Evolutionary conservation across 2,329 filamentous ascomycete species (phyloP), one percentile per base, ranked within the genome.

Genomic region (Pseudovirgaria hyperparasitica): DNA sequence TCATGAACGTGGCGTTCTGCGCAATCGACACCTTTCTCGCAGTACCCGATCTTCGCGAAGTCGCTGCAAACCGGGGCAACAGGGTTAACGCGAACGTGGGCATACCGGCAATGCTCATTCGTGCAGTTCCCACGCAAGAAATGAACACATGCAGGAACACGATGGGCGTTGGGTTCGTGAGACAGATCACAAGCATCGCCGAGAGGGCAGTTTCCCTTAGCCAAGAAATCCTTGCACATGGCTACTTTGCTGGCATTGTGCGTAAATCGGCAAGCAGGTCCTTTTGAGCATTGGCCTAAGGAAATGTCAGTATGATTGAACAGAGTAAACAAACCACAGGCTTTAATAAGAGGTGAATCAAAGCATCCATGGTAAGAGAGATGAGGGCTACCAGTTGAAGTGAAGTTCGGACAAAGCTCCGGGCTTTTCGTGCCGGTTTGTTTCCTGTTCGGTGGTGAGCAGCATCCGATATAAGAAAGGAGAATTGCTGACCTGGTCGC

Each of bases 231-330:
- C 56, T 82, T 90, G 72, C 90, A 98, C 30, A 90, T 75, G 30
- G 87, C 82, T 45, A 92, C 82, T 58, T 82, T 92, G 49, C 72
- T 64, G 22, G 80, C 71, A 48, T 98, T 82, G 63, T 98, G 90
- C 26, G 75, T 62, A 49, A 79, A 90, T 29, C 70, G 76, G 55
- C 90, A 98, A 25, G 59, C 62, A 6, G 79, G 77, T 32, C 87
- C 86, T 54, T 82, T 82, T 30, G 73, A 65, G 54, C 90, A 98
- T 38, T 76, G 77, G 60, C 90, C 90, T 93, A 65, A 19, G 52
- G 30, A 33, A 26, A 14, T 15, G 22, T 33, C 26, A 34, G 28
- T 30, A 20, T 16, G 22, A 11, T 28, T 16, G 23, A 28, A 27
- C 18, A 10, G 15, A 6, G 23, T 6, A 25, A 36, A 29, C 31